phyloP scores from a whole-genome alignment of 768 basidiomycete genomes.

The Calvatia gigantea region DNA sequence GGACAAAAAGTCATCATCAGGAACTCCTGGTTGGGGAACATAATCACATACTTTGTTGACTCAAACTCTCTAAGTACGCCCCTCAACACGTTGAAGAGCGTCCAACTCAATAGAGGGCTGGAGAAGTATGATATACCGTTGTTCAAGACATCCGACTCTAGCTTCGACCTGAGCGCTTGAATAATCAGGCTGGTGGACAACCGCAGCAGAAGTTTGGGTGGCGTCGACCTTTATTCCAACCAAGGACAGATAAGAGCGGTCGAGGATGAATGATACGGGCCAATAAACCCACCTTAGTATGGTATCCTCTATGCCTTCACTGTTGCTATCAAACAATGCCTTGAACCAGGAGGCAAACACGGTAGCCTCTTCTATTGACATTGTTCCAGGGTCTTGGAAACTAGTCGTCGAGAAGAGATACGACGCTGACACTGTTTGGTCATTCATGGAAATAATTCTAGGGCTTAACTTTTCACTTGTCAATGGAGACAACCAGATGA shows the following conservation, averaged over 20 bases:
- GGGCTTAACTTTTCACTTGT: neutral
- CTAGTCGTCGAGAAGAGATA: slow-evolving; percentile 52
- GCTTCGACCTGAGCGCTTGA: slow-evolving; percentile 56
- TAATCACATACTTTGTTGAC: slow-evolving; percentile 41
- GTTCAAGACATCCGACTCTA: slow-evolving; percentile 64
- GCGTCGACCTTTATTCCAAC: slow-evolving; percentile 50
- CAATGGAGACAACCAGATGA: neutral
- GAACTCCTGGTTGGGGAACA: neutral
- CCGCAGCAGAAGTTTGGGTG: slow-evolving; percentile 62
- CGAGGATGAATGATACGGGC: neutral
- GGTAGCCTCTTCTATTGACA: slow-evolving; percentile 41
- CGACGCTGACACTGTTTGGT: slow-evolving; percentile 11
- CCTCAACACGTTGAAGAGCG: slow-evolving; percentile 69
- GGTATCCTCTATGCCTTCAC: slow-evolving; percentile 82
- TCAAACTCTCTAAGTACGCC: slow-evolving; percentile 60
- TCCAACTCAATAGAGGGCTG: slow-evolving; percentile 74
- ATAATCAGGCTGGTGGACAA: slow-evolving; percentile 67
- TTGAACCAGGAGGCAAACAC: slow-evolving; percentile 66
- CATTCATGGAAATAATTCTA: slow-evolving; percentile 3
- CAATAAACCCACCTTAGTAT: slow-evolving; percentile 49
- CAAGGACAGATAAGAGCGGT: neutral
- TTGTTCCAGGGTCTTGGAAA: slow-evolving; percentile 39
- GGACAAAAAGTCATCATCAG: neutral
- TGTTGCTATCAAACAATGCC: slow-evolving; percentile 70
- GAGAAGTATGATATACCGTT: slow-evolving; percentile 80